phyloP scores from a whole-genome alignment of 2,329 filamentous ascomycete genomes.

The Penicillium sp. region DNA sequence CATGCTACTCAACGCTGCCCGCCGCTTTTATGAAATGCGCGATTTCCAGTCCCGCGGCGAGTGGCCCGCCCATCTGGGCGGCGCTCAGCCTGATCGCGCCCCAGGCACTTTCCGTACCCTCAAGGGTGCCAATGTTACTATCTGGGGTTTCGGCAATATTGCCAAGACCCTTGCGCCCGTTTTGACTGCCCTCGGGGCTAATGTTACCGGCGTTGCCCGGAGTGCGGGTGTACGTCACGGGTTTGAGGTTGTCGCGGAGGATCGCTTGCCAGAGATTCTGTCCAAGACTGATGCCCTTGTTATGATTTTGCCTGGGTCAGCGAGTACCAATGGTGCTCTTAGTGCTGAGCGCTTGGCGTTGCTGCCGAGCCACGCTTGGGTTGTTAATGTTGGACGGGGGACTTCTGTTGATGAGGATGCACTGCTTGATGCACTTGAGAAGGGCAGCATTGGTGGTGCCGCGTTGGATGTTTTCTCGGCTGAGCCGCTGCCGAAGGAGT shows the following conservation, averaged over 20 bases:
- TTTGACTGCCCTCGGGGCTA: constrained; percentile 55
- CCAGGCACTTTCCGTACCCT: constrained; percentile 58
- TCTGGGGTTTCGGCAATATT: constrained; percentile 68
- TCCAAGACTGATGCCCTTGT: constrained; percentile 62
- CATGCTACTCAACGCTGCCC: constrained; percentile 42
- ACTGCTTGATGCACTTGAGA: constrained; percentile 18
- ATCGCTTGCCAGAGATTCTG: constrained; percentile 52
- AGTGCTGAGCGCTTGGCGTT: constrained; percentile 52
- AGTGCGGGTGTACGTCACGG: constrained; percentile 56
- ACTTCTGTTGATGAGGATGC: constrained; percentile 22
- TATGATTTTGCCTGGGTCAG: constrained; percentile 62
- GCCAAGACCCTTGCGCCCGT: constrained; percentile 58
- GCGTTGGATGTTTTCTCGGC: constrained; percentile 22
- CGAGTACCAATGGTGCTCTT: constrained; percentile 55
- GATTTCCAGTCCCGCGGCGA: constrained; percentile 56
- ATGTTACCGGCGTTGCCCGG: constrained; percentile 59
- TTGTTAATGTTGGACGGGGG: constrained; percentile 22
- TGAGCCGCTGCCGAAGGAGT: constrained; percentile 20
- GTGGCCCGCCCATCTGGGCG: constrained; percentile 62
- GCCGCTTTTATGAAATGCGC: constrained; percentile 56
- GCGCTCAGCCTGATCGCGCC: constrained; percentile 46
- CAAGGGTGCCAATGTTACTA: constrained; percentile 55
- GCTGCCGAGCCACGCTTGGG: constrained; percentile 51
- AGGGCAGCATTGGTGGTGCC: constrained; percentile 18
- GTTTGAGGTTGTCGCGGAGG: constrained; percentile 56